Evolutionary conservation across 225 moss, liverwort and hornwort species (phyloP).

Genomic region (Marchantia polymorpha): DNA sequence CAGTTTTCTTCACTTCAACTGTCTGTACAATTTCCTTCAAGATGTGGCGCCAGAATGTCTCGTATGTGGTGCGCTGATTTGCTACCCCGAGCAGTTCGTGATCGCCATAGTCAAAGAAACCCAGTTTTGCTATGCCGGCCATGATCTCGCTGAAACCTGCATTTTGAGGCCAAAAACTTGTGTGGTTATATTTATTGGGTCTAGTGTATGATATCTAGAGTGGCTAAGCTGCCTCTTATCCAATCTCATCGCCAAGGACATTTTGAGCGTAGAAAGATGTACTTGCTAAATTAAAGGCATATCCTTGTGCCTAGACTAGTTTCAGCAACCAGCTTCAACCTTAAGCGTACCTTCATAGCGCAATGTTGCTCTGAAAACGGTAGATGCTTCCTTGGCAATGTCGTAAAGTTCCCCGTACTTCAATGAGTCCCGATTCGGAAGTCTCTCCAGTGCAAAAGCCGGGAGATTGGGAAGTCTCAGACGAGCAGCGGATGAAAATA

Average conservation of each 20-base stretch:
- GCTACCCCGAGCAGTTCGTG: constrained; percentile 41
- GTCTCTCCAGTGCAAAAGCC: constrained; percentile 74
- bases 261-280: no score
- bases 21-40: constrained; percentile 39
- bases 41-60: constrained; percentile 42
- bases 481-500: constrained; percentile 65
- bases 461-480: constrained; percentile 62
- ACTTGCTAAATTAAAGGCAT: background rate
- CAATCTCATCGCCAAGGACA: background rate
- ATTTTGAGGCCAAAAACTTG: background rate
- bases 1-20: constrained; percentile 20
- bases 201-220: no score
- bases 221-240: background rate
- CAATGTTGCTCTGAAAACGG: constrained; percentile 83
- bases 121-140: constrained; percentile 69
- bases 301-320: no score
- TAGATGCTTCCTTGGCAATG: constrained; percentile 73
- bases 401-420: constrained; percentile 77
- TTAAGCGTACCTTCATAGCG: constrained; percentile 56
- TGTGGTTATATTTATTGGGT: no score
- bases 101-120: constrained; percentile 56
- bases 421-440: constrained; percentile 86
- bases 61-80: constrained; percentile 43
- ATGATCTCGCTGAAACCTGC: constrained; percentile 82
- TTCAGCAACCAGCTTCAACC: no score